A percentile compares a stretch with the other conserved stretches of the same genome.
phyloP scores from a whole-genome alignment of 2,329 filamentous ascomycete species.

The Sporothrix phasma region DNA sequence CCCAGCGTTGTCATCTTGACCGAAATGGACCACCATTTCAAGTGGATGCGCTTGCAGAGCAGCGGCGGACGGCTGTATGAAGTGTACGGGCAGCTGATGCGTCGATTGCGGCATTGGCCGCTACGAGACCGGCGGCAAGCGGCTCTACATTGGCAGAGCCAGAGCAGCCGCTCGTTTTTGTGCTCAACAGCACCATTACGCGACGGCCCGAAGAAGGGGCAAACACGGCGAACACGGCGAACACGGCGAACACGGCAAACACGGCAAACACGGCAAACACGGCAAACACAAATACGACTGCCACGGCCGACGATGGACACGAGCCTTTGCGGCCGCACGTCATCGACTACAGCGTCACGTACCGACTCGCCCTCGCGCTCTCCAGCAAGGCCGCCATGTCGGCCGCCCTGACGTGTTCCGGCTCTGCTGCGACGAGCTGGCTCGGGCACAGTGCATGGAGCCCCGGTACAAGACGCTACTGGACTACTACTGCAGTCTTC shows the following conservation, averaged over 20 bases:
- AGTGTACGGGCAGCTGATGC: slow-evolving; percentile 18
- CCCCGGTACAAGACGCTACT: slow-evolving; percentile 16
- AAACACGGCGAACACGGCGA: too few species aligned
- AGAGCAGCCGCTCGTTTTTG: slow-evolving; percentile 9
- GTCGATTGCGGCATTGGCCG: slow-evolving; percentile 14
- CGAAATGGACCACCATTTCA: slow-evolving; percentile 19
- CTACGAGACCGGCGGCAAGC: too few species aligned
- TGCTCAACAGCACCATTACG: slow-evolving; percentile 16
- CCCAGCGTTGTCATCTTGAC: slow-evolving; percentile 15
- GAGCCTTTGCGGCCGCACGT: neutral
- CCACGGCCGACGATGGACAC: neutral
- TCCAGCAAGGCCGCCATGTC: neutral
- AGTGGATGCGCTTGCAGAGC: slow-evolving; percentile 19
- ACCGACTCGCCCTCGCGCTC: slow-evolving; percentile 1
- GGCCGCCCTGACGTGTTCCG: neutral
- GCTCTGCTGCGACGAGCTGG: slow-evolving; percentile 13
- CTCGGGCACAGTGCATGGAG: slow-evolving; percentile 2
- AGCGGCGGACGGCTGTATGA: slow-evolving; percentile 14
- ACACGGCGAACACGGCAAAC: too few species aligned
- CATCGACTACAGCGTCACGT: neutral
- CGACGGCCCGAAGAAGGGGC: neutral
- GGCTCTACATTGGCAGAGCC: too few species aligned
- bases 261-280: too few species aligned
- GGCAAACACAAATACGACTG: neutral
- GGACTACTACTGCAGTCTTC: slow-evolving; percentile 16